Evolutionary conservation across 352 stramenopile species (phyloP).

Genomic region (Aphanomyces cochlioides): DNA sequence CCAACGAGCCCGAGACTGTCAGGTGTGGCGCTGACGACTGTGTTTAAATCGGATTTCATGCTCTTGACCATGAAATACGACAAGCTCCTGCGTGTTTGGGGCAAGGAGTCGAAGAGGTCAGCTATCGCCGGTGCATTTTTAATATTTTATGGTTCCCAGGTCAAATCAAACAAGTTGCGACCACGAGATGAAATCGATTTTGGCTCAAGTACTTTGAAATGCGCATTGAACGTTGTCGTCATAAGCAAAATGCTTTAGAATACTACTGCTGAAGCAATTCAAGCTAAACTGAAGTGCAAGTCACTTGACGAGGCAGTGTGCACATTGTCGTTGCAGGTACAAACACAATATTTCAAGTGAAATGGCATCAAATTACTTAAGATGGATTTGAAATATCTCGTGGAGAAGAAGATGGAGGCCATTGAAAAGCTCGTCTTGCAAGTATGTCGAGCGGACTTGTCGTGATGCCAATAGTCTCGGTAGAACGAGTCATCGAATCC

Average conservation of each 20-base stretch:
- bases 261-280: background rate
- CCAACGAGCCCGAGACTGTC: background rate
- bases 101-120: background rate
- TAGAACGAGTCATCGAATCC: slow-evolving; percentile 2
- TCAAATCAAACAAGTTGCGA: background rate
- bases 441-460: background rate
- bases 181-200: background rate
- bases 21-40: background rate
- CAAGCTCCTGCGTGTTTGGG: slow-evolving; percentile 3
- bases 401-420: slow-evolving; percentile 19
- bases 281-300: background rate
- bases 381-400: slow-evolving; percentile 14
- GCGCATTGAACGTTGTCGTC: background rate
- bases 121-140: background rate
- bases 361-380: background rate
- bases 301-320: slow-evolving; percentile 7
- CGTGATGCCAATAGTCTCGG: background rate
- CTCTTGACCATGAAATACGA: background rate
- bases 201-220: background rate
- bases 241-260: background rate
- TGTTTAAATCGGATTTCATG: slow-evolving; percentile 13
- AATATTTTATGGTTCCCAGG: background rate
- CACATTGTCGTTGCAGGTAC: slow-evolving; percentile 10
- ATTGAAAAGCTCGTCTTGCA: slow-evolving; percentile 13
- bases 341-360: background rate